Base-by-base conservation (phyloP, 2,329 filamentous ascomycete species). In the Paramyrothecium roridum region DNA sequence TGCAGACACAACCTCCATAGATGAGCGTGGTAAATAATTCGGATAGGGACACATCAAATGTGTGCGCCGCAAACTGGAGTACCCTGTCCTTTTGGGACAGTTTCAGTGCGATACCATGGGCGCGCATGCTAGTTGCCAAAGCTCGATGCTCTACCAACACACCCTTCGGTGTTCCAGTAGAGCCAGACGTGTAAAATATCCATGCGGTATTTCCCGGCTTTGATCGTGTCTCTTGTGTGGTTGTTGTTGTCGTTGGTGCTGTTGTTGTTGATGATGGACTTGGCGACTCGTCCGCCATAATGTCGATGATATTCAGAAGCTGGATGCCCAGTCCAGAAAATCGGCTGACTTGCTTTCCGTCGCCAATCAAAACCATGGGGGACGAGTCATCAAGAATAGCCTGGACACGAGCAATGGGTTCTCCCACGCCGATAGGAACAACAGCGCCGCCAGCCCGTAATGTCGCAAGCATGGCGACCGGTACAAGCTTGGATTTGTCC, bases 381-480 rank as follows among this genome's bases (percentile, higher is more conserved):
- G 52, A 47, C 19, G 56, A 57, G 20, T 59, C 51, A 2, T 33
- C 47, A 0, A 54, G 17, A 22, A 60, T 58, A 12, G 56, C 50
- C 19, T 22, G 23, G 22, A 30, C 22, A 26, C 48, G 48, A 17
- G 48, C 48, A 30, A 45, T 37, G 0, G 65, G 63, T 22, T 64
- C 57, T 0, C 49, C 53, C 1, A 65, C 59, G 6, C 67, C 65
- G 19, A 67, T n/a, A 0, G 64, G 63, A 22, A 68, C 54, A 21
- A 63, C 57, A 0, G 57, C 56, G n/a, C 62, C 65, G 1, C 65
- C 65, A 2, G 63, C 59, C 12, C 64, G 64, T 2, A 62, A 33
- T 3, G 67, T 59, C 6, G 62, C 63, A 2, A 67, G 54, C 52
- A 68, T 63, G 1, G 64, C 51, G 12, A 67, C 57, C 7, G 61